A percentile compares a stretch with the other conserved stretches of the same genome.
These are phyloP conservation scores for Monilinia aucupariae DNA, from an alignment of 2,329 filamentous ascomycete genomes.

Conservation along the genomic window DNA sequence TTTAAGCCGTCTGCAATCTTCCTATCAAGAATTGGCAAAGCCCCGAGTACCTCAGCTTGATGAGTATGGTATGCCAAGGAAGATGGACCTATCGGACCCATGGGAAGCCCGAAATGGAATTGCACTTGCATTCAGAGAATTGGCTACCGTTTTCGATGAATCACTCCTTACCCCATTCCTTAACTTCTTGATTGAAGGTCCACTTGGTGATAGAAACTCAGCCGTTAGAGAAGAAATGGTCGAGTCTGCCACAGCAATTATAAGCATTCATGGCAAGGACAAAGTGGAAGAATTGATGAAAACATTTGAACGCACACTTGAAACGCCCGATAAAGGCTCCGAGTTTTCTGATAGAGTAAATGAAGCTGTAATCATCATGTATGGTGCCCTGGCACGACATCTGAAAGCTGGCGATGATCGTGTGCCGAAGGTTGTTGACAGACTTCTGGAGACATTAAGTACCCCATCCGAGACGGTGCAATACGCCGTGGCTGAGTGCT, in stretches of 20 bases:
- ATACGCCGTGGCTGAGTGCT: slow-evolving; percentile 88
- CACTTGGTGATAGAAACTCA: slow-evolving; percentile 75
- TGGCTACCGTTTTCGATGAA: slow-evolving; percentile 64
- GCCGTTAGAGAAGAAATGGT: slow-evolving; percentile 85
- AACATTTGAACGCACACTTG: slow-evolving; percentile 83
- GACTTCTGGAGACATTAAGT: slow-evolving; percentile 78
- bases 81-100: slow-evolving; percentile 78
- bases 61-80: slow-evolving; percentile 89
- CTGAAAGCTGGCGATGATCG: slow-evolving; percentile 78
- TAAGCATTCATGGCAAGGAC: slow-evolving; percentile 72
- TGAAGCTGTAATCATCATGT: slow-evolving; percentile 95
- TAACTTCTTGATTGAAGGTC: slow-evolving; percentile 80
- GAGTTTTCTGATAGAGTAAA: slow-evolving; percentile 84
- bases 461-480: slow-evolving; percentile 96
- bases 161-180: slow-evolving; percentile 71
- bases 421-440: slow-evolving; percentile 80
- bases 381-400: slow-evolving; percentile 87
- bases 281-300: slow-evolving; percentile 88
- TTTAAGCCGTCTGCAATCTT: slow-evolving; percentile 59
- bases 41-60: slow-evolving; percentile 79
- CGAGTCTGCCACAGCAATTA: slow-evolving; percentile 76
- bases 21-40: slow-evolving; percentile 75
- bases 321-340: slow-evolving; percentile 74
- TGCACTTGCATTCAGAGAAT: slow-evolving; percentile 77
- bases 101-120: slow-evolving; percentile 92